Evolutionary conservation across 2,329 filamentous ascomycete species (phyloP), one percentile per base, ranked within the genome.

Genomic region (Penicillium sp.): DNA sequence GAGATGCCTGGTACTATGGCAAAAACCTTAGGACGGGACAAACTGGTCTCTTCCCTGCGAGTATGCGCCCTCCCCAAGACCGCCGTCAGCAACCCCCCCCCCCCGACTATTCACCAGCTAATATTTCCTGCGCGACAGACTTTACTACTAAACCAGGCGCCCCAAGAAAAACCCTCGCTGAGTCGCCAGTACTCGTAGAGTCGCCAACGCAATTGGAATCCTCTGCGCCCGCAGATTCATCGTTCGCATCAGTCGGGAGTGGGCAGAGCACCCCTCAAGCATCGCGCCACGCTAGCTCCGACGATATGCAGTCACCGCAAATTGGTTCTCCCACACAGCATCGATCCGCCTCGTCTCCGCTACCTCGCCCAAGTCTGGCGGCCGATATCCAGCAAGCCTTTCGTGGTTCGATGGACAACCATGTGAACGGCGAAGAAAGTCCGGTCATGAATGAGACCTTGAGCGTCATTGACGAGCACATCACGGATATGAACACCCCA

Each of bases 401-500:
- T 56, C 70, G 74, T 54, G 69, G 79, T 57, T 71, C 75, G 44
- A 69, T 83, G 46, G 74, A 77, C 53, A 77, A 77, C 57, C 78
- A 85, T 63, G 77, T 74, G 41, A 73, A 76, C 62, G 70, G 78
- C 18, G 78, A 85, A 62, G 83, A 86, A 51, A 89, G 86, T 68
- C 88, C 90, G 12, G 92, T 97, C 47, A 88, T 97, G 79, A 91
- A 92, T 70, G 92, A 97, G 72, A 97, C 93, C 0, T 77, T 97
- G 49, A 96, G 91, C 67, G 93, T 97, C 55, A 97, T 97, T 66
- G 88, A 97, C 71, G 93, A 97, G 74, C 93, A 97, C 70, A 96
- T 97, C 64, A 96, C 91, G 40, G 89, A 96, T 70, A 83, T 97
- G 76, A 82, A 80, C 69, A 84, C 80, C 6, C 83, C 83, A 51